Evolutionary conservation across 2,329 filamentous ascomycete species (phyloP), one percentile per base, ranked within the genome.

Genomic region (Colletotrichum tanaceti): DNA sequence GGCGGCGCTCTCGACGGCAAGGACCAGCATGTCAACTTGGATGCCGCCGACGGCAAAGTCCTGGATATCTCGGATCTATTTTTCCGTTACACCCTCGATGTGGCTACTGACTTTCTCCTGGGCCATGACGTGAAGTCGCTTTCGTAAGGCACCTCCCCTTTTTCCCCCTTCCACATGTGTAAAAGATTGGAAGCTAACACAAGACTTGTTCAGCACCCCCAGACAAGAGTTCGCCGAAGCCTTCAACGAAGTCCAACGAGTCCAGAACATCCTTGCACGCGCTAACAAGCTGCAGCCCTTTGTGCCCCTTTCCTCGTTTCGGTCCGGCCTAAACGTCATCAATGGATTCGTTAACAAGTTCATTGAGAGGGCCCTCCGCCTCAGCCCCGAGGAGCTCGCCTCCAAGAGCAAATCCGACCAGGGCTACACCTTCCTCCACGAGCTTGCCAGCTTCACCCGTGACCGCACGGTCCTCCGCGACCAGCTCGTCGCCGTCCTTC

Each of bases 381-480:
- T 97, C 41, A 87, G 87, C 2, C 86, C 88, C 0, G 87, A 89
- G 39, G 92, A 97, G 77, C 87, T 97, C 1, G 88, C 90, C 57
- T 85, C 89, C 70, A 93, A 91, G 80, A 87, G 87, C 64, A 93
- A 92, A 75, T 88, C 88, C 10, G 91, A 92, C 75, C 82, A 86
- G 71, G 87, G 86, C 54, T 94, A 96, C 79, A 97, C 92, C 1
- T 97, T 98, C 81, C 86, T 97, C 22, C 92, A 97, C 79, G 92
- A 93, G 38, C 87, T 98, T 2, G 93, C 93, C 52, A 85, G 86
- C 46, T 94, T 93, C 81, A 97, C 94, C 0, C 89, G 92, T 41
- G 87, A 91, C 75, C 84, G 84, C 64, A 86, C 85, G 62, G 87
- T 93, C 4, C 86, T 98, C 16, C 92, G 93, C 41, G 94, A 97